Conservation (phyloP, 306 rosid species). For the Potentilla sterilis region DNA sequence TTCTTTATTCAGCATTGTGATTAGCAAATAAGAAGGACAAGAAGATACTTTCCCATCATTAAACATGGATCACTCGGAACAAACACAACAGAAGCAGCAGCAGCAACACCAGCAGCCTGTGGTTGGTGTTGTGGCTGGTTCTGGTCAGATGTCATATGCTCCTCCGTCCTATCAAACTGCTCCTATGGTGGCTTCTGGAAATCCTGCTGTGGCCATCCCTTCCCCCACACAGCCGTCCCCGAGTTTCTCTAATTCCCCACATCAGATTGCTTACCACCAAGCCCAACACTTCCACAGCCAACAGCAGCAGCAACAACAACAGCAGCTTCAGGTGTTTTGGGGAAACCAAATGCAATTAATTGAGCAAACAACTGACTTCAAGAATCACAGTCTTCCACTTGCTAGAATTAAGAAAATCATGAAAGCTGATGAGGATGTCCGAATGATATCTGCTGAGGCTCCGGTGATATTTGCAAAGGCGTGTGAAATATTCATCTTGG, state of each 20-base stretch:
- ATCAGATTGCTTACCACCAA: conserved; percentile 70
- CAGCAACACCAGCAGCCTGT: conserved; percentile 33
- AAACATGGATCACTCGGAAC: conserved; percentile 71
- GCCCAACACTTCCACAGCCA: conserved; percentile 72
- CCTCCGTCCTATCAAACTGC: conserved; percentile 52
- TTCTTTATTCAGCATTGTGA: conserved; percentile 31
- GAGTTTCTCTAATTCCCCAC: conserved; percentile 52
- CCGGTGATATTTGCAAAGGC: conserved; percentile 81
- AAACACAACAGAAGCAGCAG: conserved; percentile 47
- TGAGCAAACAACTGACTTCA: conserved; percentile 60
- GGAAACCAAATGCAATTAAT: conserved; percentile 76
- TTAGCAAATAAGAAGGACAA: conserved; percentile 29
- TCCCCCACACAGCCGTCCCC: conserved; percentile 57
- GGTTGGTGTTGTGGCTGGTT: conserved; percentile 44
- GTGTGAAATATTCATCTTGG: conserved; percentile 76
- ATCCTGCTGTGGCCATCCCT: conserved; percentile 47
- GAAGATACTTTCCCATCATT: conserved; percentile 19
- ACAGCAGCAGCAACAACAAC: conserved; percentile 68
- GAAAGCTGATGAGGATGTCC: conserved; percentile 92
- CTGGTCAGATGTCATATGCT: conserved; percentile 56
- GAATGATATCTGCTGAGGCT: conserved; percentile 82
- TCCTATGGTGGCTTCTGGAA: conserved; percentile 61
- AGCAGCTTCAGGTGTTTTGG: conserved; percentile 79
- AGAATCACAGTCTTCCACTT: conserved; percentile 66
- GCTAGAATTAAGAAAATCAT: conserved; percentile 73